Percentiles rank a stretch among this genome's conserved stretches.
These are phyloP conservation scores for Gelatoporia subvermispora DNA, from an alignment of 768 basidiomycete genomes.

Conservation along the genomic window DNA sequence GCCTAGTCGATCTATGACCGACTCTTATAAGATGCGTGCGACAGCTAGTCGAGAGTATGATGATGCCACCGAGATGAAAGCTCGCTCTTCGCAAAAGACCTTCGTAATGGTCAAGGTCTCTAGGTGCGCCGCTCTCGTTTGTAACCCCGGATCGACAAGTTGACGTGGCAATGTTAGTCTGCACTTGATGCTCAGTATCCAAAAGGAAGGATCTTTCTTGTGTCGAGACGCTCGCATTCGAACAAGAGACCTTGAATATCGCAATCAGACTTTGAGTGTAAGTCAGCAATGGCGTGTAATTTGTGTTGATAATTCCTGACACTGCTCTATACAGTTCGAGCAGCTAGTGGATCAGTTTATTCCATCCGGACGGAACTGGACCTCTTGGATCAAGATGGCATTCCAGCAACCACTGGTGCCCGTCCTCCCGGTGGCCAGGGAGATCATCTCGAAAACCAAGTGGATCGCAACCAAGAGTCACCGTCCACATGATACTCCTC, in stretches of 20 bases:
- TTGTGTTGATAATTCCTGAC: conserved; percentile 4
- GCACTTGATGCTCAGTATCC: conserved; percentile 69
- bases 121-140: conserved; percentile 41
- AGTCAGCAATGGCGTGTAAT: conserved; percentile 23
- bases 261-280: conserved; percentile 81
- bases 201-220: conserved; percentile 81
- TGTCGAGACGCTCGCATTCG: conserved; percentile 75
- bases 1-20: neutral
- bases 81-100: conserved; percentile 74
- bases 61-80: conserved; percentile 79
- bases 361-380: conserved; percentile 73
- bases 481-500: neutral
- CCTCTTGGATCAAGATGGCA: conserved; percentile 79
- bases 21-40: neutral
- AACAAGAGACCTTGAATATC: conserved; percentile 76
- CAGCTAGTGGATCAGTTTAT: conserved; percentile 76
- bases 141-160: conserved; percentile 14
- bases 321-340: conserved; percentile 51
- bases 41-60: conserved; percentile 20
- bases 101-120: conserved; percentile 77
- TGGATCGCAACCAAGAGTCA: conserved; percentile 44
- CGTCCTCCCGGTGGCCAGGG: conserved; percentile 73
- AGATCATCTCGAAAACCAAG: conserved; percentile 74
- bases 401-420: conserved; percentile 77
- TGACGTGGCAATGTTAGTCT: conserved; percentile 39